Conservation (phyloP, 2,329 filamentous ascomycete species). For the Lasiodiplodia theobromae region DNA sequence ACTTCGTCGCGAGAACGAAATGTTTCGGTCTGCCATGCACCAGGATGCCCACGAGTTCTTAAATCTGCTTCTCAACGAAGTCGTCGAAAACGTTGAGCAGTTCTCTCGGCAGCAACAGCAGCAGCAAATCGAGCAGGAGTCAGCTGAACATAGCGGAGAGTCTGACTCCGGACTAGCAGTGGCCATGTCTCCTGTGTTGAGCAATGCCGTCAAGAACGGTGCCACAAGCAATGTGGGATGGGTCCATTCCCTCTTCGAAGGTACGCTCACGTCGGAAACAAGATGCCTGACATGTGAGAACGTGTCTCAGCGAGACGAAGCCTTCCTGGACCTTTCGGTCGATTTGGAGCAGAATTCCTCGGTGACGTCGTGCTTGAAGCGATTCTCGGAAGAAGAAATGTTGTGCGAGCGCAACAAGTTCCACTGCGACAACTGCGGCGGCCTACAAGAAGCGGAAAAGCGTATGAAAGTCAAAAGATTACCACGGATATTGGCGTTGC, state of each 20-base stretch:
- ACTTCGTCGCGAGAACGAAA: conserved; percentile 91
- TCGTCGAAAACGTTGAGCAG: conserved; percentile 92
- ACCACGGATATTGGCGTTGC: conserved; percentile 88
- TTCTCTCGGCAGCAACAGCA: conserved; percentile 67
- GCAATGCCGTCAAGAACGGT: conserved; percentile 15
- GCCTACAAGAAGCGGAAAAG: conserved; percentile 96
- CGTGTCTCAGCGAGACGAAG: conserved; percentile 91
- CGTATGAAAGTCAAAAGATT: conserved; percentile 98
- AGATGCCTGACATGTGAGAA: conserved; percentile 97
- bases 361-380: conserved; percentile 91
- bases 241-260: conserved; percentile 98
- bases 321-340: conserved; percentile 94
- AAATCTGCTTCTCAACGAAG: conserved; percentile 92
- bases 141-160: conserved; percentile 57
- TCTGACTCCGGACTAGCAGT: conserved; percentile 32
- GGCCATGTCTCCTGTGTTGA: conserved; percentile 33
- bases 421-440: conserved; percentile 96
- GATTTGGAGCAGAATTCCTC: conserved; percentile 95
- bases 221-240: conserved; percentile 63
- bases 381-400: conserved; percentile 99
- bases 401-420: conserved; percentile 98
- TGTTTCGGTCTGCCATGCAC: conserved; percentile 97
- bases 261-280: conserved; percentile 92
- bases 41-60: conserved; percentile 98
- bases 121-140: conserved; percentile 32